Evolutionary conservation across 1,284 basidiomycete species (phyloP), one percentile per base, ranked within the genome.

Genomic region (Sanghuangporus baumii): DNA sequence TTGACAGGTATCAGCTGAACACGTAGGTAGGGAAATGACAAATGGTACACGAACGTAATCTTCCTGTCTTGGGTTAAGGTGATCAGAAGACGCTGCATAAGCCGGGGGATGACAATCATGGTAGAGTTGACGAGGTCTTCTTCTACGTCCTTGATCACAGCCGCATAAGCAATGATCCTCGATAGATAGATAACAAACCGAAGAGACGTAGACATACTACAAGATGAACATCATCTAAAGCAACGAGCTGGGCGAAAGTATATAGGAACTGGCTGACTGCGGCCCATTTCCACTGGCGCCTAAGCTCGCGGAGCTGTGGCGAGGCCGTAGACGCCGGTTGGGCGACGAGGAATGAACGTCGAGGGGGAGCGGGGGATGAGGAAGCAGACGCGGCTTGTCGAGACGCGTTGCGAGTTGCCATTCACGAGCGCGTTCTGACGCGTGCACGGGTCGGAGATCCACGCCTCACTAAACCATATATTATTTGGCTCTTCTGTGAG

Each of bases 201-300:
- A n/a, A 68, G 67, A 57, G 59, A 64, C 58, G 41, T 38, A 55
- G 31, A 80, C 88, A 72, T 72, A 90, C 87, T 67, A 75, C 71
- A 60, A 91, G 72, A 58, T 83, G 76, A 60, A 91, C 80, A 71
- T 89, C 87, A 65, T 80, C 75, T 77, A 87, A 81, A 60, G 81
- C 76, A 67, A 92, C 80, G 61, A 93, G 76, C 52, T 79, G 78
- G 59, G 80, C 78, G 74, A 92, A 93, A 26, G 88, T 91, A 71
- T 80, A 86, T 78, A 89, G 87, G 79, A 92, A 91, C 72, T 93
- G 89, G 73, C 83, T 82, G 72, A 91, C 87, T 26, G 86, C 87
- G 11, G 90, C 91, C 90, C 90, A 93, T 78, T 89, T 90, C 89
- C 90, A 91, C 62, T 89, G 80, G 57, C 78, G 83, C 62, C 89